Conservation (phyloP, 139 green algal genomes). For the Diplosphaera chodatii region DNA sequence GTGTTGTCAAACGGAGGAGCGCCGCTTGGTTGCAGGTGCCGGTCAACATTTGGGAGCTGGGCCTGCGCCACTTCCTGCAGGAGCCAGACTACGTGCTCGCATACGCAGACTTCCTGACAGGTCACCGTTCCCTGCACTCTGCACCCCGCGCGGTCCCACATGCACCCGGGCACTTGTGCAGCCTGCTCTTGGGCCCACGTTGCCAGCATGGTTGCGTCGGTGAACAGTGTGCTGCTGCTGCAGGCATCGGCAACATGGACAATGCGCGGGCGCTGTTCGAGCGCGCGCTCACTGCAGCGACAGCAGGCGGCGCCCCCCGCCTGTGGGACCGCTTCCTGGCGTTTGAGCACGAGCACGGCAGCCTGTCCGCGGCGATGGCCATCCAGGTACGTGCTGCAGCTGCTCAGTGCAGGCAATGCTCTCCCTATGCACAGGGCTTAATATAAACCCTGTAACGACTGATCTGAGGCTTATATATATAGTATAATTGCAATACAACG, state of each 20-base stretch:
- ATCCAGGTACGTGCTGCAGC: background rate
- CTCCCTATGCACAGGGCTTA: too few relatives aligned
- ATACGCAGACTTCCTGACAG: constrained; percentile 58
- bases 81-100: constrained; percentile 65
- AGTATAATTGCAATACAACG: too few relatives aligned
- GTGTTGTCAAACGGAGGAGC: too few relatives aligned
- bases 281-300: constrained; percentile 49
- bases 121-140: too few relatives aligned
- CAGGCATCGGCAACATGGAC: constrained; percentile 67
- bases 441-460: too few relatives aligned
- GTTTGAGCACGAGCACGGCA: constrained; percentile 46
- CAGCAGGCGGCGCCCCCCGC: background rate
- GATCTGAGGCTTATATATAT: too few relatives aligned
- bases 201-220: too few relatives aligned
- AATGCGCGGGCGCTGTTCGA: constrained; percentile 80
- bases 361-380: constrained; percentile 17
- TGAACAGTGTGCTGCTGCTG: too few relatives aligned
- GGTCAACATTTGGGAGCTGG: constrained; percentile 90
- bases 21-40: constrained; percentile 18
- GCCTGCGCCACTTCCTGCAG: constrained; percentile 60
- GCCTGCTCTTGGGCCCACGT: too few relatives aligned
- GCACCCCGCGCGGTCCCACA: too few relatives aligned
- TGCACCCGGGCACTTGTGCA: too few relatives aligned
- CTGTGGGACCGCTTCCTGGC: constrained; percentile 53
- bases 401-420: too few relatives aligned